Evolutionary conservation across 192 early-diverging fungal species (phyloP), one percentile per base, ranked within the genome.

Genomic region (Endogone sp.): DNA sequence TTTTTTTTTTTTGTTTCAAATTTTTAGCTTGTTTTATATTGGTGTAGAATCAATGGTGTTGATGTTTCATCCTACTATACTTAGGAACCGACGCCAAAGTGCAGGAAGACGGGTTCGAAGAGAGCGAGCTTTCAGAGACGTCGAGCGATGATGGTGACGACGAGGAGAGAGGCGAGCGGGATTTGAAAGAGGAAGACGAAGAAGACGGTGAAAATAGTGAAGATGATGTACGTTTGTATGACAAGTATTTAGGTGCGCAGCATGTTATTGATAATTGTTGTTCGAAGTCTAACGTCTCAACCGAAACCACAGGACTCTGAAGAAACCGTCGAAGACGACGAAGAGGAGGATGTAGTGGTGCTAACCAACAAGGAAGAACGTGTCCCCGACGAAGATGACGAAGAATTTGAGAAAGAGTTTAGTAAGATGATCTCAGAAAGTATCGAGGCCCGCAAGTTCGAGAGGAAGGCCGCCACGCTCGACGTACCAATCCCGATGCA

Each of bases 401-500:
- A 94, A 24, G 84, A 90, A 37, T 94, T 98, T 85, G 95, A 98
- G 62, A 79, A 84, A 62, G 94, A 97, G 71, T 94, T 94, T 63
- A 91, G 87, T 71, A 87, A 86, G 72, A 91, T 98, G 79, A 91
- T 98, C 87, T 86, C 85, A n/a, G 96, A 98, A 63, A 93, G 91
- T 56, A 70, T 93, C 56, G 96, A 97, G 37, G 81, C 88, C 11
- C 90, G 94, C 29, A 91, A 92, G 75, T 82, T 81, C 75, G 92
- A 93, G 63, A 78, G 89, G n/a, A 93, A 93, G 63, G 68, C 85
- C 4, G 70, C 85, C 2, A 88, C 87, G 61, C 88, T 99, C 55
- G 97, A 99, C 76, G 91, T 94, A 22, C 85, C 94, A 10, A 92
- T 99, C 60, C 97, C 97, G 23, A 86, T 92, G 75, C 79, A 86